Conservation (phyloP, 208 protist genomes). For the Crithidia brevicula region DNA sequence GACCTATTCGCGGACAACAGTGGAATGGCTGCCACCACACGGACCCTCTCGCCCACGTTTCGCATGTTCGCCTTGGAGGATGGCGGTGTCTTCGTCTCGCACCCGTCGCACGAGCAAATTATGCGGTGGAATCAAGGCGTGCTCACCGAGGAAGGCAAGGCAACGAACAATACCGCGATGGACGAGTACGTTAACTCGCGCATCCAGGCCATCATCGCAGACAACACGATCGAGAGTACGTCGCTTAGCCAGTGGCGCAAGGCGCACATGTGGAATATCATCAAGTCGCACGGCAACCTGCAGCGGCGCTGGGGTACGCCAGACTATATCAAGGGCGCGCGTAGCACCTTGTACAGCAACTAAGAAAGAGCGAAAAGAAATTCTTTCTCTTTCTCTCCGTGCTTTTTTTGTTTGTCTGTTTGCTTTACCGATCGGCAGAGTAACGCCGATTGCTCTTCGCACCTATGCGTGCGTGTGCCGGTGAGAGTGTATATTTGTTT, state of each 20-base stretch:
- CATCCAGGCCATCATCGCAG: conserved; percentile 89
- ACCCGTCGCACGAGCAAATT: conserved; percentile 83
- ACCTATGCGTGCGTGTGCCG: no score
- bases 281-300: conserved; percentile 83
- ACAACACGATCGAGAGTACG: conserved; percentile 90
- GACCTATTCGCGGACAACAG: conserved; percentile 42
- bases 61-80: conserved; percentile 80
- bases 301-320: conserved; percentile 80
- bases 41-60: conserved; percentile 84
- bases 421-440: no score
- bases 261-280: conserved; percentile 85
- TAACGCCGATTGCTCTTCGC: no score
- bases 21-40: conserved; percentile 64
- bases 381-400: neutral
- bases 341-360: conserved; percentile 69
- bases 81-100: conserved; percentile 80
- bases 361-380: conserved; percentile 3
- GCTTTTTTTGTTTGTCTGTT: no score
- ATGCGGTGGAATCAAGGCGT: conserved; percentile 83
- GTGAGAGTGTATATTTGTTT: no score
- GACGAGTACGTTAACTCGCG: conserved; percentile 83
- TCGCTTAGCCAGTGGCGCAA: conserved; percentile 82
- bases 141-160: conserved; percentile 64
- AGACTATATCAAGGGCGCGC: conserved; percentile 70
- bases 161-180: conserved; percentile 70